Evolutionary conservation across 2,329 filamentous ascomycete species (phyloP).

Genomic region (Lojkania enalia): DNA sequence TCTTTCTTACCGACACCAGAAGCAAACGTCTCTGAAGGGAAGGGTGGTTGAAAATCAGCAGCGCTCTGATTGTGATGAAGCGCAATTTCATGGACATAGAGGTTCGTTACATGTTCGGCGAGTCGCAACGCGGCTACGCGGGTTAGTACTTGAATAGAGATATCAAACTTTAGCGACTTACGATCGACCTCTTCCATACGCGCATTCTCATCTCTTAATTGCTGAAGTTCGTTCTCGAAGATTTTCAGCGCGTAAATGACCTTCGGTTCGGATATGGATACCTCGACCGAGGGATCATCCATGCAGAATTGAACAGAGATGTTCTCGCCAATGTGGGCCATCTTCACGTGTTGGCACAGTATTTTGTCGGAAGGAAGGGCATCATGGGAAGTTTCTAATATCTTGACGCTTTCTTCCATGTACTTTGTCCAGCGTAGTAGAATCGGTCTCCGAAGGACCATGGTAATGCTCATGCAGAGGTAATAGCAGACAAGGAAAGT

Average conservation of each 20-base stretch:
- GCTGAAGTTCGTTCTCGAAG: conserved; percentile 56
- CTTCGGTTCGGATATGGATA: conserved; percentile 59
- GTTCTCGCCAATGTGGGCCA: conserved; percentile 62
- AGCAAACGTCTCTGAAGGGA: conserved; percentile 46
- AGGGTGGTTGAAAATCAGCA: conserved; percentile 51
- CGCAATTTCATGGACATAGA: conserved; percentile 57
- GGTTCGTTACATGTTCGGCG: conserved; percentile 52
- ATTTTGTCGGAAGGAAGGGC: conserved; percentile 60
- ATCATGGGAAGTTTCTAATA: conserved; percentile 60
- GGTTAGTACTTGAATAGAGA: conserved; percentile 7
- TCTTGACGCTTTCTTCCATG: conserved; percentile 64
- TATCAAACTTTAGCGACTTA: conserved; percentile 22
- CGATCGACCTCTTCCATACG: conserved; percentile 45
- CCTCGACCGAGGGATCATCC: conserved; percentile 55
- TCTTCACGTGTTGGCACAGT: conserved; percentile 61
- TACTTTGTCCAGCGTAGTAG: conserved; percentile 65
- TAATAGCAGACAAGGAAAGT: conserved; percentile 66
- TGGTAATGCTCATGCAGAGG: conserved; percentile 59
- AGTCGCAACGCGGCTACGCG: conserved; percentile 46
- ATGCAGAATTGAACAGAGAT: conserved; percentile 60
- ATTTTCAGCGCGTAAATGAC: conserved; percentile 59
- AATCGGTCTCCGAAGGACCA: conserved; percentile 61
- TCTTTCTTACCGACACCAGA: conserved; percentile 46
- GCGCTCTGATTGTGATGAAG: conserved; percentile 49
- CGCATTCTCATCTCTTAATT: conserved; percentile 39